Percentiles rank a stretch among this genome's conserved stretches.
Conservation (phyloP, 2,329 filamentous ascomycete species). For the Thielaviopsis populi region DNA sequence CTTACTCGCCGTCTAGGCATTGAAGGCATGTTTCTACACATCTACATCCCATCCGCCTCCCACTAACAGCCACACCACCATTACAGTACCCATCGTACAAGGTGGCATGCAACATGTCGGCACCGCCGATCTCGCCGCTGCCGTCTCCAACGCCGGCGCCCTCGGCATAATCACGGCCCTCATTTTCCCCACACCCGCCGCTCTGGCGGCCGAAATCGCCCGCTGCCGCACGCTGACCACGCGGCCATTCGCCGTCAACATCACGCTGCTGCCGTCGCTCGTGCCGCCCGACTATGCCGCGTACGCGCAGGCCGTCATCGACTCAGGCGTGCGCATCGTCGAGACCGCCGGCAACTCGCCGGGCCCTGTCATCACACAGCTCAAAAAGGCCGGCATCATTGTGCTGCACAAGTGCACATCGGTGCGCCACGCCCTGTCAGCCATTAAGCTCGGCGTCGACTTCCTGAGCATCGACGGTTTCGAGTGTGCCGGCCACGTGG, state of each 20-base stretch:
- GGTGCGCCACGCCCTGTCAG: constrained; percentile 80
- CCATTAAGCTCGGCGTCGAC: constrained; percentile 87
- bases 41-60: neutral
- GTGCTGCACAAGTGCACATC: constrained; percentile 97
- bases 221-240: constrained; percentile 67
- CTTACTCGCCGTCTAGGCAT: constrained; percentile 44
- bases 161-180: constrained; percentile 73
- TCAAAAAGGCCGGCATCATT: constrained; percentile 65
- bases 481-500: constrained; percentile 85
- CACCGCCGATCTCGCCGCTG: constrained; percentile 61
- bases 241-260: constrained; percentile 80
- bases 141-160: constrained; percentile 68
- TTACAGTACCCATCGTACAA: constrained; percentile 61
- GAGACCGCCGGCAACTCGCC: constrained; percentile 85
- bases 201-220: constrained; percentile 84
- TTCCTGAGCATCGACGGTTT: constrained; percentile 96
- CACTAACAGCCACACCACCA: neutral
- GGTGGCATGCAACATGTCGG: constrained; percentile 82
- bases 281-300: constrained; percentile 83
- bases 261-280: constrained; percentile 81
- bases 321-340: constrained; percentile 80
- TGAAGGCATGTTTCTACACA: constrained; percentile 25
- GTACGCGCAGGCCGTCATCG: constrained; percentile 83
- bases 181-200: constrained; percentile 83
- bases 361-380: constrained; percentile 73